Conservation (phyloP, 805 yeast genomes). For the Pichia cephalocereana region DNA sequence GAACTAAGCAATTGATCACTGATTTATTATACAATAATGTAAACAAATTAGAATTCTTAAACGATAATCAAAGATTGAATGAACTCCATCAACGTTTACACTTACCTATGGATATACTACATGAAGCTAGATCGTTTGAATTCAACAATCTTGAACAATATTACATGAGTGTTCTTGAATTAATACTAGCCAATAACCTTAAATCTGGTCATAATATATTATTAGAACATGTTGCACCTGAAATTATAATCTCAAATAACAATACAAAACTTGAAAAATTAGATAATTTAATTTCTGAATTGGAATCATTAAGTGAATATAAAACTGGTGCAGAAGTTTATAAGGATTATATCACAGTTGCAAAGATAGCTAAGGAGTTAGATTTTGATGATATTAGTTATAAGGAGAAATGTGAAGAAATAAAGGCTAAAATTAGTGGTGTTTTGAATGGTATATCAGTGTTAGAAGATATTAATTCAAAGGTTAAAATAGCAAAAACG, state of each 20-base stretch:
- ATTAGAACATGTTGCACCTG: conserved; percentile 60
- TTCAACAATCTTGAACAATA: conserved; percentile 41
- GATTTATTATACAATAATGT: conserved; percentile 28
- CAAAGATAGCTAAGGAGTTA: conserved; percentile 1
- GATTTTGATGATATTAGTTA: conserved; percentile 9
- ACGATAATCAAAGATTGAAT: conserved; percentile 23
- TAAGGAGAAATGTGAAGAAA: conserved; percentile 4
- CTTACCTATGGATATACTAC: conserved; percentile 40
- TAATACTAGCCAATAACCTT: conserved; percentile 51
- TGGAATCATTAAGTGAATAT: conserved; percentile 42
- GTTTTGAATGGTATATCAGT: conserved; percentile 39
- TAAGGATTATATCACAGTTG: conserved; percentile 36
- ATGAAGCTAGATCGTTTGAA: conserved; percentile 52
- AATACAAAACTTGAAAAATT: conserved; percentile 20
- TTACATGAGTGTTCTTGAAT: conserved; percentile 50
- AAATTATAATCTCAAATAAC: conserved; percentile 44
- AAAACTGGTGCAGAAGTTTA: conserved; percentile 51
- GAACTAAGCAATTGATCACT: conserved; percentile 34
- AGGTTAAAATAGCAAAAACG: conserved; percentile 40
- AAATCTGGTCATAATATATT: conserved; percentile 56
- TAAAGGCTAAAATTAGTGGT: conserved; percentile 24
- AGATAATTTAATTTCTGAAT: conserved; percentile 31
- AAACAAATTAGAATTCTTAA: conserved; percentile 21
- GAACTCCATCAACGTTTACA: conserved; percentile 31
- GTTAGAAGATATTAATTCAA: conserved; percentile 28